Base-by-base conservation (phyloP, 2,329 filamentous ascomycete species). In the Cladophialophora carrionii region DNA sequence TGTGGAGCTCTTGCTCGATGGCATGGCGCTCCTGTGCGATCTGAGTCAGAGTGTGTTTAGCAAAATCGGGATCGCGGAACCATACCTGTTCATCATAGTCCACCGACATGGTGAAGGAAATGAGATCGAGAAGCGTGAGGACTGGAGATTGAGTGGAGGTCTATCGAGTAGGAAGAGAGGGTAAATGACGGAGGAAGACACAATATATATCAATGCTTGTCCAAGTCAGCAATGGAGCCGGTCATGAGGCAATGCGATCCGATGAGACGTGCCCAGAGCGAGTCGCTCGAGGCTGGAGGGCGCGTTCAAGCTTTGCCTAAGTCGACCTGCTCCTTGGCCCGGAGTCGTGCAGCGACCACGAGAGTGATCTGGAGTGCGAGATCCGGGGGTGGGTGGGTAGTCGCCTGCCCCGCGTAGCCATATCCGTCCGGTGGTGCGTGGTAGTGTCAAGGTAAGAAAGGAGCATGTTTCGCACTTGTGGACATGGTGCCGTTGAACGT, bases 81-180 rank as follows among this genome's bases (percentile, higher is more conserved):
- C 75, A 64, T 72, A 78, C 78, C 65, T 71, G 69, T 67, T 78
- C 77, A 75, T 80, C 77, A 66, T 80, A 78, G 68, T 80, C 80
- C 77, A 80, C 81, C 77, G 81, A 78, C 80, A 82, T 82, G 37
- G 22, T 73, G 72, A 34, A 31, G 29, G 24, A 31, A n/a, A 24
- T 22, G 29, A 14, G 22, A 20, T 58, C 20, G 56, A n/a, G 37
- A 43, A 1, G 17, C 17, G 5, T 7, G 17, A 31, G 14, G 41
- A 20, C 17, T 20, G 26, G 17, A 8, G 22, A 26, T 20, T 4
- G 14, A 20, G 14, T 22, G 24, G 48, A 51, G n/a, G 20, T 3
- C 22, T 51, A 26, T 20, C 48, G 48, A 51, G 20, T 4, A 51
- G 9, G 48, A 51, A 4, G 4, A 7, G 9, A 51, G 9, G 22